These are phyloP conservation scores for Cryoendolithus antarcticus DNA, from an alignment of 2,329 filamentous ascomycete species.

Conservation along the genomic window DNA sequence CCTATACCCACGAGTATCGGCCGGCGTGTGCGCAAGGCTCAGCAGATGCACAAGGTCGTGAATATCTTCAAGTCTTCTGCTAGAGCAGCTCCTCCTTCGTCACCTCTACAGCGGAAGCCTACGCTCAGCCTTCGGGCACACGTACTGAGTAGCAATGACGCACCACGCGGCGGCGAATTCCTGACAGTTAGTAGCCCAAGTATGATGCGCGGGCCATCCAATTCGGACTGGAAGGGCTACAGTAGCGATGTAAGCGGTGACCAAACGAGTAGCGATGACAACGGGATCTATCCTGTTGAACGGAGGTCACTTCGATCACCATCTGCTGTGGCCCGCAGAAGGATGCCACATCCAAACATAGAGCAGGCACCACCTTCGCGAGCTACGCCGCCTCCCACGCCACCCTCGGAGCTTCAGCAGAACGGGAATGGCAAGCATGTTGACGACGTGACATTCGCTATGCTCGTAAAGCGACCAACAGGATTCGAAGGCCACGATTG, in stretches of 20 bases:
- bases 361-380: too few species aligned
- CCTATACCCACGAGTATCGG: conserved; percentile 9
- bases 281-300: conserved; percentile 2
- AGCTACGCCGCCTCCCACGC: too few species aligned
- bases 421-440: conserved; percentile 2
- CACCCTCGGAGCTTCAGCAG: background rate
- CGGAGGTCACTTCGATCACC: too few species aligned
- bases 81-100: background rate
- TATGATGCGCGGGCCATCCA: background rate
- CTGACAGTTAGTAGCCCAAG: conserved; percentile 5
- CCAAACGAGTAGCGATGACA: conserved; percentile 22
- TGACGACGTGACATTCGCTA: conserved; percentile 6
- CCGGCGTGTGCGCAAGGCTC: conserved; percentile 18
- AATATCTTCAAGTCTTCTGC: conserved; percentile 7
- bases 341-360: too few species aligned
- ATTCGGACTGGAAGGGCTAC: conserved; percentile 16
- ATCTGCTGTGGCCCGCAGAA: too few species aligned
- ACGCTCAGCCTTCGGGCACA: conserved; percentile 2
- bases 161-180: conserved; percentile 2
- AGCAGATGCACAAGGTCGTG: conserved; percentile 17
- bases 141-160: conserved; percentile 1
- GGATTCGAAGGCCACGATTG: conserved; percentile 6
- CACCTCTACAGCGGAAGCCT: conserved; percentile 1
- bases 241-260: conserved; percentile 24
- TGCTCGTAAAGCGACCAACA: conserved; percentile 13